Evolutionary conservation across 306 rosid species (phyloP).

Genomic region (Medicago truncatula): MtrunA17r5.0-ANR NC_053044.1:12150001-12150500

Average conservation of each 20-base stretch:
- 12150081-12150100: constrained; percentile 44
- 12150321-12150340: background rate
- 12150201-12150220: constrained; percentile 13
- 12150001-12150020: constrained; percentile 32
- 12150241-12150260: background rate
- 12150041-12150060: background rate
- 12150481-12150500: background rate
- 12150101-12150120: background rate
- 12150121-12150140: constrained; percentile 39
- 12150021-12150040: constrained; percentile 24
- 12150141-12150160: constrained; percentile 38
- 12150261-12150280: background rate
- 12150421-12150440: background rate
- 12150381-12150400: background rate
- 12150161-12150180: background rate
- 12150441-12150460: background rate
- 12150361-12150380: background rate
- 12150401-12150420: too few relatives aligned
- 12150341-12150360: background rate
- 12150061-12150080: constrained; percentile 46
- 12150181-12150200: background rate
- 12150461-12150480: background rate
- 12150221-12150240: background rate
- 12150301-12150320: background rate
- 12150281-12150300: background rate